Base-by-base conservation (phyloP, 257 asterid species). In the Solanum paucissectum region DNA sequence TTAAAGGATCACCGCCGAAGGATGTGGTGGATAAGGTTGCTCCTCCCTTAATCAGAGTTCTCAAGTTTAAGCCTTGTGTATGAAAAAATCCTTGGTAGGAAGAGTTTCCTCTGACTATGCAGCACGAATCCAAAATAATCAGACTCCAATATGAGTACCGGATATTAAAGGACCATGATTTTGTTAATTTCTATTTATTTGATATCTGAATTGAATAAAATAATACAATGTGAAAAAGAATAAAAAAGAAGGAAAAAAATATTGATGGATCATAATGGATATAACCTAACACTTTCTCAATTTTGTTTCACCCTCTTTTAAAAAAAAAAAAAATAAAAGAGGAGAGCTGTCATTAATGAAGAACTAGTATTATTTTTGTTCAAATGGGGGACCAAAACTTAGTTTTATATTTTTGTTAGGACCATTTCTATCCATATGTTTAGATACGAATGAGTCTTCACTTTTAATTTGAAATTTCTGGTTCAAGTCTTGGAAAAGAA, bases 401-500 rank as follows among this genome's bases (percentile, higher is more conserved):
- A 1, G 23, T 9, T 81, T 27, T 46, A 46, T 62, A 27, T 27
- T 14, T 14, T 25, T 79, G 1, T 25, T 25, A 44, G 85, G 38
- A 79, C 12, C 16, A 44, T 79, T 10, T 40, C 16, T 27, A 14
- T 40, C 16, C 5, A 8, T 44, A 9, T 4, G 8, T 42, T 76
- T 34, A 12, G 2, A 76, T 23, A 40, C 6, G 12, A 75, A 38
- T 12, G 1, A 1, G 12, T 2, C 23, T 64, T 64, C 1, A 71
- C 3, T 4, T 1, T 20, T 73, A 34, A 34, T 9, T 9, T 3
- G 20, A 74, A 3, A 20, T 36, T 13, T 36, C 18, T 2, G 6
- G 0, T 20, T 33, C 0, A 3, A 5, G 0, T 74, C 0, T 36
- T 36, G 3, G 0, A 0, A 34, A 73, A 4, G 16, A 1, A 73